Conservation (phyloP, 2,329 filamentous ascomycete species). For the Elsinoe perseae region DNA sequence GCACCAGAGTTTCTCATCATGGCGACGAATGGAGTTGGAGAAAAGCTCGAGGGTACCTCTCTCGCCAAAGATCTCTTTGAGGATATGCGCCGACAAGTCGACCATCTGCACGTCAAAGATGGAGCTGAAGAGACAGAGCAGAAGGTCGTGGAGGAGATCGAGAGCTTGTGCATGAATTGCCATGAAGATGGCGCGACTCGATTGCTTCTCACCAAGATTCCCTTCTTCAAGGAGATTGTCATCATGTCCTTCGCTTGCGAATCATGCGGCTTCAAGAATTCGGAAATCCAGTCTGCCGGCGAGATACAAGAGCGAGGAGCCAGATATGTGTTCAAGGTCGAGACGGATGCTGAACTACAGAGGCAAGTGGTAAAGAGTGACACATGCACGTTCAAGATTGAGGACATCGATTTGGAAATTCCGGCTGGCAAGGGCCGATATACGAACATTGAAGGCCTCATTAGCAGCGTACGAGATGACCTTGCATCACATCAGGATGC, state of each 20-base stretch:
- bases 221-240: conserved; percentile 95
- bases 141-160: conserved; percentile 46
- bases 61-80: conserved; percentile 44
- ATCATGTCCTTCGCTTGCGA: conserved; percentile 95
- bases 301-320: conserved; percentile 83
- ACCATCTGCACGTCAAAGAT: conserved; percentile 29
- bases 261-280: conserved; percentile 82
- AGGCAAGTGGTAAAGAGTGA: conserved; percentile 91
- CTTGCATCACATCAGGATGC: conserved; percentile 74
- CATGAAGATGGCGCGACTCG: conserved; percentile 62
- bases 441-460: conserved; percentile 84
- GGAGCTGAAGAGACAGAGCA: conserved; percentile 33
- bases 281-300: conserved; percentile 87
- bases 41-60: conserved; percentile 17
- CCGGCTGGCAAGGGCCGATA: conserved; percentile 84
- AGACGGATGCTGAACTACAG: conserved; percentile 63
- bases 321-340: conserved; percentile 75
- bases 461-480: conserved; percentile 70
- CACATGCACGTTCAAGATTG: conserved; percentile 73
- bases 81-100: conserved; percentile 45
- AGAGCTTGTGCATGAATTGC: conserved; percentile 50
- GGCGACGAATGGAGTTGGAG: conserved; percentile 18
- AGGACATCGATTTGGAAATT: conserved; percentile 88
- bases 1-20: not conserved
- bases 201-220: conserved; percentile 83